phyloP scores from a whole-genome alignment of 2,329 filamentous ascomycete genomes.

The Verticillium tricorpus region DNA sequence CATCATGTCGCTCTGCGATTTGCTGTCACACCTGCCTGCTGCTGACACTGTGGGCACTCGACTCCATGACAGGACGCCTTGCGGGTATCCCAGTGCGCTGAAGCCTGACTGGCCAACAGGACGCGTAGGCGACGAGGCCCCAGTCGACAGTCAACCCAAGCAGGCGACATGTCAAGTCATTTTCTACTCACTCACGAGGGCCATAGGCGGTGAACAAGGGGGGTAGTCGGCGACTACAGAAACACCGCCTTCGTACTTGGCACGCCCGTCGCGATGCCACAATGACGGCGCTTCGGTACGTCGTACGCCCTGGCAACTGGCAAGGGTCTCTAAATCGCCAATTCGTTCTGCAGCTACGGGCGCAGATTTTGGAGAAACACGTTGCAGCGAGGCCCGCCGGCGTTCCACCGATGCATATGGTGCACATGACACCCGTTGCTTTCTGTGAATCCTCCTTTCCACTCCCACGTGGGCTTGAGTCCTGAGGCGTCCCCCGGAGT shows the following conservation, averaged over 20 bases:
- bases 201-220: background rate
- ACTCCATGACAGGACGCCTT: background rate
- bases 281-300: too few species aligned
- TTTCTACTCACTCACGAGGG: background rate
- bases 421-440: background rate
- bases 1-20: too few species aligned
- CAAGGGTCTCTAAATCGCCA: too few species aligned
- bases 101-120: background rate
- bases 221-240: background rate
- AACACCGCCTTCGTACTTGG: too few species aligned
- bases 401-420: background rate
- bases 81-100: background rate
- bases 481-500: background rate
- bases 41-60: too few species aligned
- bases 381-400: background rate
- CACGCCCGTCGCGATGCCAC: too few species aligned
- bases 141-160: background rate
- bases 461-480: background rate
- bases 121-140: background rate
- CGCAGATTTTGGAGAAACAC: background rate
- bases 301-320: too few species aligned
- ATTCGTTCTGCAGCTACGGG: background rate
- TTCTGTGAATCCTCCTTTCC: background rate
- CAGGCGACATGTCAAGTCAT: background rate
- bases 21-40: too few species aligned